Base-by-base conservation (phyloP, 805 yeast genomes). In the Candida piceae region DNA sequence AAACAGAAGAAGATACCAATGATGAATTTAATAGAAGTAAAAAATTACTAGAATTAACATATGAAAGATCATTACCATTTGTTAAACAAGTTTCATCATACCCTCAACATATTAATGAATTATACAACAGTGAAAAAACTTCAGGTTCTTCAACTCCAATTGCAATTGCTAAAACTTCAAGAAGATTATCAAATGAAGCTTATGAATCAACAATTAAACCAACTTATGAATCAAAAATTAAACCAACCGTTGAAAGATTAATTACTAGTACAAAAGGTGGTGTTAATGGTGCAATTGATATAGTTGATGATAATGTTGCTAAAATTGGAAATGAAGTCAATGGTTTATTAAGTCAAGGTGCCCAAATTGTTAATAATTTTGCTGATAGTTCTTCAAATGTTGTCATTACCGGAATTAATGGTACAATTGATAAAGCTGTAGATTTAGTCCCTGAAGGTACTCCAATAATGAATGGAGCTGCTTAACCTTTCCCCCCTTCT, bases 121-220 rank as follows among this genome's bases (percentile, higher is more conserved):
- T 56, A 19, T 64, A 62, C 44, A 27, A 41, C 12, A 46, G 48
- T 13, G 65, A 62, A 40, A 46, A 48, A 35, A 45, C 49, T 11
- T 56, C 62, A 19, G 43, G 50, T 4, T 42, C 52, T 1, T 45
- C 61, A 4, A 42, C 63, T 13, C 48, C 63, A 11, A 50, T 49
- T 19, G 67, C 66, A 2, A 45, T 64, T n/a, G 58, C 61, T 2
- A 58, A 61, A 32, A 58, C 69, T 13, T 58, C 69, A 16, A 53
- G 60, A 41, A 55, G 58, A 35, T 53, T 64, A 27, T 61, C 68
- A 2, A 51, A 45, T 28, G 67, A 64, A 44, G 67, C 66, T 4
- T 51, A 49, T 32, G 49, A 47, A 23, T 38, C 52, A 16, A 40
- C 55, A 5, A 47, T 61, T 35, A 62, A 56, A 38, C 66, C 66